These are phyloP conservation scores for Cerioporus squamosus DNA, from an alignment of 1,284 basidiomycete genomes.

Conservation along the genomic window DNA sequence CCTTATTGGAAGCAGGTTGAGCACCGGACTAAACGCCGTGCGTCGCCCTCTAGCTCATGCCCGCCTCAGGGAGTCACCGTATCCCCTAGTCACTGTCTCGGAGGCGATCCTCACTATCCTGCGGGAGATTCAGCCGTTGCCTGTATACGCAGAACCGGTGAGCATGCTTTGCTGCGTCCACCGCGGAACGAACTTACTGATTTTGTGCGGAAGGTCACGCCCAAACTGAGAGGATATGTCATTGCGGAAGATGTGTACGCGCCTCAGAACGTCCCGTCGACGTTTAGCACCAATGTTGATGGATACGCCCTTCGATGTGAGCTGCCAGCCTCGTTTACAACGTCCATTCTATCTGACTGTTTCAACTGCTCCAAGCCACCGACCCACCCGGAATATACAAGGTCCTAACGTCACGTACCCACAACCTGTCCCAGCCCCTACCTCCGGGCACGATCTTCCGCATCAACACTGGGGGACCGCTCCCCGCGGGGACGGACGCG, in stretches of 20 bases:
- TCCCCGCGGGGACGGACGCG: conserved; percentile 76
- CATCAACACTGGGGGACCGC: conserved; percentile 79
- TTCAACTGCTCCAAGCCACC: conserved; percentile 46
- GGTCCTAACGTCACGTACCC: conserved; percentile 68
- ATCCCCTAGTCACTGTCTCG: conserved; percentile 70
- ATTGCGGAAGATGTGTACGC: conserved; percentile 79
- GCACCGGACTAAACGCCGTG: conserved; percentile 6
- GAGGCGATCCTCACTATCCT: conserved; percentile 66
- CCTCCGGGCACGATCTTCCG: conserved; percentile 66
- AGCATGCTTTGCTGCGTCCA: conserved; percentile 9
- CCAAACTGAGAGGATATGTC: conserved; percentile 64
- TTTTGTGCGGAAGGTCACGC: conserved; percentile 49
- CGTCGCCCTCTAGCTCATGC: conserved; percentile 51
- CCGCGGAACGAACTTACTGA: not conserved
- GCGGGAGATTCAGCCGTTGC: conserved; percentile 50
- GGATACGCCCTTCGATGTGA: conserved; percentile 82
- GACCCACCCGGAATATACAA: conserved; percentile 68
- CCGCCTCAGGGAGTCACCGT: conserved; percentile 77
- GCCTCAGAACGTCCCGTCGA: conserved; percentile 61
- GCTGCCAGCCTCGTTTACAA: conserved; percentile 20
- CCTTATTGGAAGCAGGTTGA: conserved; percentile 10
- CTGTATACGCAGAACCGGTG: conserved; percentile 34
- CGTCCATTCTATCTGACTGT: not conserved
- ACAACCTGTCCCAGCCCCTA: conserved; percentile 43
- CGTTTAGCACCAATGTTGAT: conserved; percentile 82